Evolutionary conservation across 2,329 filamentous ascomycete genomes (phyloP).

Genomic region (Cladosporium sp.): DNA sequence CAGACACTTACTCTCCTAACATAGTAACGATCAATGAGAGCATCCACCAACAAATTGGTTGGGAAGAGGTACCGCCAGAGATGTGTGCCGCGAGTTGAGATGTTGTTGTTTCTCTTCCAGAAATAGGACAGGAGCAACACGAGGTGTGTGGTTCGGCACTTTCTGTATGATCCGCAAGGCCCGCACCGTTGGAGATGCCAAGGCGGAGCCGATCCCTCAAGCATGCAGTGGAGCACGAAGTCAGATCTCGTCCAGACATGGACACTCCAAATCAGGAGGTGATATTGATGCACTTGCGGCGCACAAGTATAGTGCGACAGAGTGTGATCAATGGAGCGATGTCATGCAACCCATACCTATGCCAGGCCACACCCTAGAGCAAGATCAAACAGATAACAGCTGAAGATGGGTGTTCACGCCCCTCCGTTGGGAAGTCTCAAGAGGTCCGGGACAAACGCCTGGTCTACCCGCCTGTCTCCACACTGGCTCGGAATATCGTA

Average conservation of each 20-base stretch:
- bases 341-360: background rate
- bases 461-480: background rate
- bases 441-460: background rate
- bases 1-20: background rate
- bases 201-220: background rate
- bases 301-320: background rate
- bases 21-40: background rate
- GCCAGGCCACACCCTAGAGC: background rate
- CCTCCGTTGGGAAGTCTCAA: background rate
- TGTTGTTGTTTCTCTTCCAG: background rate
- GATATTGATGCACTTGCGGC: background rate
- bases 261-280: background rate
- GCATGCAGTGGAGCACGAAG: background rate
- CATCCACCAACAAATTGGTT: background rate
- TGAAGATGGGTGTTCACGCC: background rate
- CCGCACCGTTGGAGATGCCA: background rate
- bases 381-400: background rate
- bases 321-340: background rate
- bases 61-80: background rate
- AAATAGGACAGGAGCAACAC: background rate
- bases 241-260: background rate
- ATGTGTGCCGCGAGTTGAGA: background rate
- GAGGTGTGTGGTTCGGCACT: background rate
- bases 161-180: slow-evolving; percentile 5
- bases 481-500: background rate